A percentile compares a stretch with the other conserved stretches of the same genome.
phyloP scores from a whole-genome alignment of 2,329 filamentous ascomycete species.

The Sporothrix mexicana region DNA sequence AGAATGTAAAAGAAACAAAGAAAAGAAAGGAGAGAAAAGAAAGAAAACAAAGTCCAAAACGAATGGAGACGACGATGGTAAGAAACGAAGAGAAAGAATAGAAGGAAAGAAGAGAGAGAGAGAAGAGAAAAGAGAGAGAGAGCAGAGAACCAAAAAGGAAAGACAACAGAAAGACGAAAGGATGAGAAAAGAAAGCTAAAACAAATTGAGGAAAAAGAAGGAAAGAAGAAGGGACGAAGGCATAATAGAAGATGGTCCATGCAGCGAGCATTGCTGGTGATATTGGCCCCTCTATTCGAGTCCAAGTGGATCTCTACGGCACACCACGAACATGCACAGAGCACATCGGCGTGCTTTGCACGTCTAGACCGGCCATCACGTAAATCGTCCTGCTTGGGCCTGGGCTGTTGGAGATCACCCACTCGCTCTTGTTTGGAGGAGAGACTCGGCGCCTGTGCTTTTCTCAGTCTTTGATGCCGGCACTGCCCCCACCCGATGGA shows the following conservation, averaged over 20 bases:
- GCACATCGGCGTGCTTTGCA: not conserved
- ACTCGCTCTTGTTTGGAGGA: slow-evolving; percentile 14
- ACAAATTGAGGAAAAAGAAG: not conserved
- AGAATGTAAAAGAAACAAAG: slow-evolving; percentile 5
- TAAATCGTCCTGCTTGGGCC: not conserved
- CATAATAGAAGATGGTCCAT: not conserved
- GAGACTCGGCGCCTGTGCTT: not conserved
- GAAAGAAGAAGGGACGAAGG: not conserved
- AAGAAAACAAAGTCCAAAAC: slow-evolving; percentile 10
- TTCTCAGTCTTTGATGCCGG: slow-evolving; percentile 18
- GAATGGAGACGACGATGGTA: not conserved
- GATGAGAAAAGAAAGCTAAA: not conserved
- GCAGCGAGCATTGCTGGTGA: slow-evolving; percentile 14
- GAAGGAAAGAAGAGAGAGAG: not conserved
- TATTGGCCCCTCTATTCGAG: slow-evolving; percentile 7
- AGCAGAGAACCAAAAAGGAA: not conserved
- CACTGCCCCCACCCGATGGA: slow-evolving; percentile 28
- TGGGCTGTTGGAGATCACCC: slow-evolving; percentile 8
- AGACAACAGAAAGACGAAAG: not conserved
- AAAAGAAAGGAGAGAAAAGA: not conserved
- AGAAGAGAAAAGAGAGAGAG: slow-evolving; percentile 6
- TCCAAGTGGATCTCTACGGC: not conserved
- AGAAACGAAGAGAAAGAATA: not conserved
- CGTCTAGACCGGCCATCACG: no score
- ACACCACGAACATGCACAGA: not conserved